Evolutionary conservation across 2,329 filamentous ascomycete genomes (phyloP), one percentile per base, ranked within the genome.

Genomic region (Diaporthe sp.): DNA sequence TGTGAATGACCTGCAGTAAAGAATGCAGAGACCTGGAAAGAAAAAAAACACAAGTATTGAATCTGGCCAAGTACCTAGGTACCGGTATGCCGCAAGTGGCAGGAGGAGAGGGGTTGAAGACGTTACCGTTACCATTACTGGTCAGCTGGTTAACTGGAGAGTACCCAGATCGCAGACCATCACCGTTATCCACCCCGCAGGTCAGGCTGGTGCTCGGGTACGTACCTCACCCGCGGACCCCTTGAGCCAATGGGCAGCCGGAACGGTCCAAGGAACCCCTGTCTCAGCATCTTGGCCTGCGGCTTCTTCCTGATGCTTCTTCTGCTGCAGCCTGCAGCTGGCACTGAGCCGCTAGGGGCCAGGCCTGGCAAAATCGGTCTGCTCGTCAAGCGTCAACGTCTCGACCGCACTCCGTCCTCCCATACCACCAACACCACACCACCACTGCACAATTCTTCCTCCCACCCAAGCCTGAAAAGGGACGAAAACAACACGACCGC

Each of bases 271-370:
- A 42, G 65, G 65, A 13, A 10, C 49, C 65, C 65, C 65, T 55
- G 65, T 70, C 49, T 31, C 34, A 53, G n/a, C 15, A 9, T 13
- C 65, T 55, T 65, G n/a, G 42, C 39, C 60, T 34, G 25, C 25
- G 25, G 39, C 60, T 44, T 63, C 60, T 65, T 44, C 39, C 25
- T n/a, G n/a, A 13, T 53, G 49, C 49, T 53, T 53, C 49, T 53
- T 53, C 57, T 65, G 42, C 39, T 49, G 47, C 37, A 68, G 65
- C 31, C 65, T 68, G 65, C 47, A 68, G 65, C 31, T 70, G 65
- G 65, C 34, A n/a, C 42, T 70, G 49, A 70, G 65, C 65, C 65
- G 65, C 65, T 70, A 70, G 49, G 37, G 34, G 34, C 65, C n/a
- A 42, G 49, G 65, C 65, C 65, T 70, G 34, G 65, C 65, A 70